Conservation (phyloP, 2,329 filamentous ascomycete genomes). For the Nigrospora sphaerica region DNA sequence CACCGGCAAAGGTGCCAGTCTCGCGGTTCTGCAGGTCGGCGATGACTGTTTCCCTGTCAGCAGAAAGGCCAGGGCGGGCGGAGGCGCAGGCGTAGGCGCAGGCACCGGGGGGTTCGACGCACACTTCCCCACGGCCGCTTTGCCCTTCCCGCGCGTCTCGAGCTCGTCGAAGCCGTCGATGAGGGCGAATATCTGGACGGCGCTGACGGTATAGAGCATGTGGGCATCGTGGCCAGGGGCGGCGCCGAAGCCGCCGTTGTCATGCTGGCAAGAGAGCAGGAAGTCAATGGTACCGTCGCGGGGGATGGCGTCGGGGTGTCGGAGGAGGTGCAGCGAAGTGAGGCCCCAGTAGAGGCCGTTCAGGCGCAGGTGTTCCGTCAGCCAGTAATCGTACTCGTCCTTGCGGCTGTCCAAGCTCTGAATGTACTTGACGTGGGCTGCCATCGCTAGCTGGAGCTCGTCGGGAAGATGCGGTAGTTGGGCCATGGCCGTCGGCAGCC, state of each 20-base stretch:
- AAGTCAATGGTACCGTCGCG: conserved; percentile 79
- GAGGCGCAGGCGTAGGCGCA: background rate
- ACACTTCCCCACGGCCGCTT: conserved; percentile 72
- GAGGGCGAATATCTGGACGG: conserved; percentile 85
- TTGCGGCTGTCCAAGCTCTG: conserved; percentile 85
- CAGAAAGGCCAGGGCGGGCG: conserved; percentile 8
- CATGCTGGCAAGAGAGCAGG: conserved; percentile 89
- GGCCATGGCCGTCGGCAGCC: conserved; percentile 21
- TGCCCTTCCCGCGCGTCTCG: conserved; percentile 63
- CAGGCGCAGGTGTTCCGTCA: conserved; percentile 92
- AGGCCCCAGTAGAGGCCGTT: conserved; percentile 97
- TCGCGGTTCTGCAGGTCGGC: conserved; percentile 71
- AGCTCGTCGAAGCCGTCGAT: conserved; percentile 80
- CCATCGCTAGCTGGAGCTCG: conserved; percentile 39
- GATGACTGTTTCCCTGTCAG: conserved; percentile 49
- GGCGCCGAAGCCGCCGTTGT: conserved; percentile 85
- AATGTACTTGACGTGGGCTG: conserved; percentile 81
- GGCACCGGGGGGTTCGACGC: conserved; percentile 31
- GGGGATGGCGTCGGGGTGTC: conserved; percentile 73
- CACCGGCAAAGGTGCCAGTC: conserved; percentile 84
- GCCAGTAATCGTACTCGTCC: conserved; percentile 95
- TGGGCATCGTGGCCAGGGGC: conserved; percentile 93
- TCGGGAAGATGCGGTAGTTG: conserved; percentile 27
- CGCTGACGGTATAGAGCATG: conserved; percentile 92
- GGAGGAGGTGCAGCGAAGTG: conserved; percentile 78